A percentile compares a stretch with the other conserved stretches of the same genome.
These are phyloP conservation scores for Chlamydomonas incerta DNA, from an alignment of 139 green algal genomes.

Conservation along the genomic window DNA sequence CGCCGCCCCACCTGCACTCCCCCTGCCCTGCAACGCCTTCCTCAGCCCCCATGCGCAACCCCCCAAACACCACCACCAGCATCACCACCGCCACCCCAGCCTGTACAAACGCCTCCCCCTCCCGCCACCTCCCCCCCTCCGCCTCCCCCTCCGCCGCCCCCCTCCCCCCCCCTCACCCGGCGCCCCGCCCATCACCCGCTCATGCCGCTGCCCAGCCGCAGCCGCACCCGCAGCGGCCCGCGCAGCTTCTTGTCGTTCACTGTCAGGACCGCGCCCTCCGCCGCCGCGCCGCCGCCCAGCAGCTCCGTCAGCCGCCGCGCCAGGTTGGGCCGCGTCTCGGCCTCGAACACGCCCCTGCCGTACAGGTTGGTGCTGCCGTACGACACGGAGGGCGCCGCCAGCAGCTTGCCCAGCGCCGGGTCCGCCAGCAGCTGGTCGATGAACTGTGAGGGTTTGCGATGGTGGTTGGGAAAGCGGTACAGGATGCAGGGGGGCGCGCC, in stretches of 20 bases:
- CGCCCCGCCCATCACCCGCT: neutral
- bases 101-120: too few species aligned
- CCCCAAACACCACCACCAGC: neutral
- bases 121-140: too few species aligned
- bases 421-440: conserved; percentile 82
- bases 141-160: too few species aligned
- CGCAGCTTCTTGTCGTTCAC: conserved; percentile 96
- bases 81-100: too few species aligned
- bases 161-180: neutral
- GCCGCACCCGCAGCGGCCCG: conserved; percentile 74
- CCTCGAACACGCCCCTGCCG: conserved; percentile 89
- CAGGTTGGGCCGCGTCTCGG: conserved; percentile 87
- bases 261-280: conserved; percentile 68
- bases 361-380: conserved; percentile 87
- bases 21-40: too few species aligned
- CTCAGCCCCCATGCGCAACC: too few species aligned
- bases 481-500: neutral
- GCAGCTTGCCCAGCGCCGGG: conserved; percentile 63
- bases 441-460: conserved; percentile 63
- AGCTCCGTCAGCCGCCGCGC: conserved; percentile 49
- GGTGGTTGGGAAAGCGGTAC: too few species aligned
- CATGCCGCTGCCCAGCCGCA: conserved; percentile 50
- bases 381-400: conserved; percentile 85
- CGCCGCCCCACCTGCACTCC: too few species aligned
- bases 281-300: conserved; percentile 41